Evolutionary conservation across 129 eudicot species (phyloP).

Genomic region (Rutidosis leptorrhynchoides): DNA sequence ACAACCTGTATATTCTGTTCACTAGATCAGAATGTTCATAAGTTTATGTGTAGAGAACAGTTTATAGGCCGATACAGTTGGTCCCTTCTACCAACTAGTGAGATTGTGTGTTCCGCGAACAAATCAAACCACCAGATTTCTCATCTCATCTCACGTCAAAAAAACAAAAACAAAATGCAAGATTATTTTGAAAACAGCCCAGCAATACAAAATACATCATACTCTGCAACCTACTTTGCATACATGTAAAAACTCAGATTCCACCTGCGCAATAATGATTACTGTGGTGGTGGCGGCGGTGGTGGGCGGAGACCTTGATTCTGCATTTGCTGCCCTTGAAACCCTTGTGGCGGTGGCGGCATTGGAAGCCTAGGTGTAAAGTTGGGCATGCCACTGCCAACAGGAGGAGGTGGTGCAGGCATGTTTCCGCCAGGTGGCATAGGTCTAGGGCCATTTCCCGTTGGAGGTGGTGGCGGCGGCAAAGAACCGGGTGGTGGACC

Average conservation of each 20-base stretch:
- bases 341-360: conserved; percentile 82
- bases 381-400: conserved; percentile 70
- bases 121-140: background rate
- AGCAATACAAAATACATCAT: background rate
- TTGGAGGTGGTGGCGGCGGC: conserved; percentile 73
- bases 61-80: background rate
- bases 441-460: conserved; percentile 85
- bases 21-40: background rate
- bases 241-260: background rate
- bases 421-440: conserved; percentile 87
- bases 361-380: conserved; percentile 72
- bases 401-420: conserved; percentile 88
- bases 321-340: conserved; percentile 73
- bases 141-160: background rate
- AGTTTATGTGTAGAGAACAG: background rate
- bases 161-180: background rate
- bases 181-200: background rate
- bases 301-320: conserved; percentile 55
- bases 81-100: background rate
- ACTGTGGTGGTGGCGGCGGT: conserved; percentile 54
- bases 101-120: background rate
- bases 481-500: conserved; percentile 54
- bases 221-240: background rate
- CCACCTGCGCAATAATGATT: background rate
- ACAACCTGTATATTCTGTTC: background rate